Base-by-base conservation (phyloP, 208 protist species). In the Acanthamoeba sp. region DNA sequence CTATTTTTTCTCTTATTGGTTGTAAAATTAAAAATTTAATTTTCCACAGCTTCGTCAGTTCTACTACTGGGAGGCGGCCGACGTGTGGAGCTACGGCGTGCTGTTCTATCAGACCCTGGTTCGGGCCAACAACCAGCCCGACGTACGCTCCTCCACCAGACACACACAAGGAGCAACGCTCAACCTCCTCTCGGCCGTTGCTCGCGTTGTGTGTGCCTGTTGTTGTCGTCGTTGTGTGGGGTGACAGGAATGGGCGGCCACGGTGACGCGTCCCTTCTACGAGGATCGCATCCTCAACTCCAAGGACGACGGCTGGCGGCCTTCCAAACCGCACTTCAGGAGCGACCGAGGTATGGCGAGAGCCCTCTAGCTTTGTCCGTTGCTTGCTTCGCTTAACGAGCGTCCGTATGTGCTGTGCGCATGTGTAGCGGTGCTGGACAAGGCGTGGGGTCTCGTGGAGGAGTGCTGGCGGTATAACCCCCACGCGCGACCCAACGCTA, bases 1-100 rank as follows among this genome's bases (percentile, higher is more conserved):
- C n/a, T n/a, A n/a, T n/a, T n/a, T n/a, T n/a, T n/a, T n/a, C n/a
- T n/a, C n/a, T n/a, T n/a, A n/a, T n/a, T n/a, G n/a, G n/a, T n/a
- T n/a, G n/a, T n/a, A n/a, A n/a, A n/a, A n/a, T n/a, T n/a, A n/a
- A n/a, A n/a, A n/a, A n/a, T n/a, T n/a, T n/a, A n/a, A n/a, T n/a
- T n/a, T n/a, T n/a, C n/a, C 55, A 18, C 55, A 59, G 55, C 55
- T 59, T 27, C 55, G 55, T 59, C 55, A n/a, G 18, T 2, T 38
- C 66, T 76, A 76, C 29, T 76, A 76, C 66, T 76, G 66, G 66
- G 66, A 76, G 66, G 66, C 66, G 2, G 66, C 66, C 32, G 66
- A 76, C 34, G 16, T 76, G 7, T 76, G 27, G 32, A 76, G 66
- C 66, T 76, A 42, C 66, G 66, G 66, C 27, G 66, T 76, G 66